phyloP scores from a whole-genome alignment of 2,329 filamentous ascomycete species.

The Thielaviopsis euricoi region DNA sequence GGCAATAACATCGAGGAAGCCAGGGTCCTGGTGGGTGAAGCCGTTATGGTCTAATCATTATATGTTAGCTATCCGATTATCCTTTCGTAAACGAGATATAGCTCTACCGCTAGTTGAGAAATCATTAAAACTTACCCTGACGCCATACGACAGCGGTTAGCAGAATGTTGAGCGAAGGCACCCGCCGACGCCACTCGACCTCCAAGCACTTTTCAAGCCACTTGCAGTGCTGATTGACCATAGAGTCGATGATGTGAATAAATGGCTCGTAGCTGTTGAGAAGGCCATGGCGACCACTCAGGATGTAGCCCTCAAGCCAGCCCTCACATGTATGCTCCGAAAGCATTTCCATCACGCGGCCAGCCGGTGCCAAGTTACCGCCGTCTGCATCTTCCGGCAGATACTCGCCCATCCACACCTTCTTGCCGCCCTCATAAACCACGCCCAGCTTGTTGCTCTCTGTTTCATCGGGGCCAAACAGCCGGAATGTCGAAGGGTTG shows the following conservation, averaged over 20 bases:
- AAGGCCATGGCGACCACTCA: slow-evolving; percentile 59
- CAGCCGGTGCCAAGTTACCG: slow-evolving; percentile 51
- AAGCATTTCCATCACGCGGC: slow-evolving; percentile 72
- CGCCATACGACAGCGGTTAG: slow-evolving; percentile 66
- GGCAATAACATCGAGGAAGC: slow-evolving; percentile 62
- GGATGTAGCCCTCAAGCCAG: slow-evolving; percentile 64
- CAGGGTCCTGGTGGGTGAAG: slow-evolving; percentile 67
- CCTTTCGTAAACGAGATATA: no score
- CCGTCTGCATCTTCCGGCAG: slow-evolving; percentile 62
- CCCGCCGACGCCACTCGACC: slow-evolving; percentile 57
- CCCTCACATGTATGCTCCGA: slow-evolving; percentile 66
- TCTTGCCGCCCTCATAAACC: slow-evolving; percentile 60
- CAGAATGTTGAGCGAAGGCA: slow-evolving; percentile 64
- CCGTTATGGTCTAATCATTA: slow-evolving; percentile 60
- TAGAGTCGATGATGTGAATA: slow-evolving; percentile 68
- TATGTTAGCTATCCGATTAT: not conserved
- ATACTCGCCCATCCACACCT: slow-evolving; percentile 66
- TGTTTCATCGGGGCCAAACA: slow-evolving; percentile 68
- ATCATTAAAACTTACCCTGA: slow-evolving; percentile 24
- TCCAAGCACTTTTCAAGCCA: slow-evolving; percentile 73
- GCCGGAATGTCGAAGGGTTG: slow-evolving; percentile 53
- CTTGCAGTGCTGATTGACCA: slow-evolving; percentile 78
- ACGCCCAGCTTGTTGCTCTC: slow-evolving; percentile 62
- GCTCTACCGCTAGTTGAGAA: no score
- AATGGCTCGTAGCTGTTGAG: slow-evolving; percentile 74